Base-by-base conservation (phyloP, 1,284 basidiomycete genomes). In the Puccinia novopanici region DNA sequence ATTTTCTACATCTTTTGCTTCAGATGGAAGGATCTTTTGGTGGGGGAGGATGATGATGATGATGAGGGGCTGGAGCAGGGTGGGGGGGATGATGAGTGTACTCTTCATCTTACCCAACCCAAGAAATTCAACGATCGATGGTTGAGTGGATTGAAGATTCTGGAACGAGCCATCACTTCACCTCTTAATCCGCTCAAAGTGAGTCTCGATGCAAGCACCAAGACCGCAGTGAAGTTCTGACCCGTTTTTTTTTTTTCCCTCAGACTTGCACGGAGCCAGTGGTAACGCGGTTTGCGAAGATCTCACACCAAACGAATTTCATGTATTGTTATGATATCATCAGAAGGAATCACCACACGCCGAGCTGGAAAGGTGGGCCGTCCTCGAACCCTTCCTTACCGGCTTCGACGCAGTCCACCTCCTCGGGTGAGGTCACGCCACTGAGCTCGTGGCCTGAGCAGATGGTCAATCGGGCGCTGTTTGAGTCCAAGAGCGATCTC, bases 1-100 rank as follows among this genome's bases (percentile, higher is more conserved):
- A 90, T 95, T 8, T 97, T 99, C 86, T 89, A 99, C 84, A 94
- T 99, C 82, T 99, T 99, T 86, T 99, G 97, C 86, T 99, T 99
- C 88, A 89, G 96, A 24, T 99, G 95, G 96, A 88, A 93, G 82
- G 94, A 95, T 83, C 87, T 98, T 52, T 86, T 92, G 37, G 86
- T 87, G n/a, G 87, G 87, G 57, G 84, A 86, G 72, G 87, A 88
- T 79, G 90, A 91, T 76, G 89, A 89, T 34, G 63, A 67, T n/a
- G n/a, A n/a, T n/a, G n/a, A n/a, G n/a, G n/a, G 6, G 9, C 45
- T 15, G 45, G 45, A 8, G 15, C 45, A 15, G 45, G 8, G 45
- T 6, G 45, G 45, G 15, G 17, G 37, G 84, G 84, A 37, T 0
- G 89, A 80, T 48, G 50, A 37, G 42, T 22, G 57, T 8, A 57